Conservation (phyloP, 176 grass and related monocot genomes). For the Eragrostis curvula region DNA sequence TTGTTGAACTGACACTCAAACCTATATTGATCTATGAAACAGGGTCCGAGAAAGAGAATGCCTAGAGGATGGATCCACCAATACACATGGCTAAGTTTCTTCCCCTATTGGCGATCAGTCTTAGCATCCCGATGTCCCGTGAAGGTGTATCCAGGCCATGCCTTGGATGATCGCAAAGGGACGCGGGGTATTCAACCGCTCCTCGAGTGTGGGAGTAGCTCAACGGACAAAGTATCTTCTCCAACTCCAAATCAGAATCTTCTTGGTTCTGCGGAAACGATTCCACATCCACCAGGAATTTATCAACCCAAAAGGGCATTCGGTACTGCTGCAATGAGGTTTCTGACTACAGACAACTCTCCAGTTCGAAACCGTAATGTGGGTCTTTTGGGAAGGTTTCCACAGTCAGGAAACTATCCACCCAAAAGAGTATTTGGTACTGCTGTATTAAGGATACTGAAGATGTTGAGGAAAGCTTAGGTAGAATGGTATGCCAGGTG, state of each 20-base stretch:
- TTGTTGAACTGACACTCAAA: not conserved
- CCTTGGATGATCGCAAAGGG: not conserved
- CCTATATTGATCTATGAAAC: not conserved
- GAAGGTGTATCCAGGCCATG: slow-evolving; percentile 3
- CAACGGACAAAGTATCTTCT: not conserved
- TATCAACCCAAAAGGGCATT: not conserved
- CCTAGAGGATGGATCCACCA: not conserved
- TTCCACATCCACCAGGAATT: not conserved
- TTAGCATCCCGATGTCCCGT: not conserved
- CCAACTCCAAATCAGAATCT: not conserved
- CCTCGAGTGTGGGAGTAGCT: not conserved
- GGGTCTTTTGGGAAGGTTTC: not conserved
- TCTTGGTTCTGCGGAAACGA: not conserved
- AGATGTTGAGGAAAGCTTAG: not conserved
- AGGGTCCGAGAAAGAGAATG: not conserved
- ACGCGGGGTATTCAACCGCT: not conserved
- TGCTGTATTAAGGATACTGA: not conserved
- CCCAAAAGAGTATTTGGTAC: not conserved
- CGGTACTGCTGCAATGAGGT: not conserved
- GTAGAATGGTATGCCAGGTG: not conserved
- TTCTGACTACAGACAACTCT: not conserved
- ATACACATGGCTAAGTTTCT: not conserved
- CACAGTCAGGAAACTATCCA: not conserved
- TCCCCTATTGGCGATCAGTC: slow-evolving; percentile 5
- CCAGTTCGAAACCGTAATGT: not conserved